phyloP scores from a whole-genome alignment of 129 eudicot species.

The Flaveria trinervia region DNA sequence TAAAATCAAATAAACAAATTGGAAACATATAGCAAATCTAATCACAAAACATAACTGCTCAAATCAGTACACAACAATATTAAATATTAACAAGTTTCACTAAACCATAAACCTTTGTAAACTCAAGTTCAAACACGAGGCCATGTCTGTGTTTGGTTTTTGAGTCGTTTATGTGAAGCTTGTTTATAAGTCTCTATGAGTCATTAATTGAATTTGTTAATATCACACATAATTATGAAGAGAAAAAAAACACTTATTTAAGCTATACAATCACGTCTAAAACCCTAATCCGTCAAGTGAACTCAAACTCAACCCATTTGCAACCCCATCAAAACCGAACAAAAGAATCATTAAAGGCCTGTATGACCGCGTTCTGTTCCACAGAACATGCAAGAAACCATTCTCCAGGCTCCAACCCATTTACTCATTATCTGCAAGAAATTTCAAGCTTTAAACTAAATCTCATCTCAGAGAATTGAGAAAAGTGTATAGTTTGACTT shows the following conservation, averaged over 20 bases:
- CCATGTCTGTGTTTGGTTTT: background rate
- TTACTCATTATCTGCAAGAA: conserved; percentile 19
- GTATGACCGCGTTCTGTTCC: background rate
- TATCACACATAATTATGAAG: background rate
- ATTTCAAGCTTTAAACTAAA: background rate
- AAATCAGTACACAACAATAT: no score
- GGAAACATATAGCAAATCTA: no score
- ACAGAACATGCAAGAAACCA: background rate
- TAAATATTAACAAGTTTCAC: no score
- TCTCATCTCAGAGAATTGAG: background rate
- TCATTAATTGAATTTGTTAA: background rate
- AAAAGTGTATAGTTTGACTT: conserved; percentile 13
- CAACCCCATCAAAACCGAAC: background rate
- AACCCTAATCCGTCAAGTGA: background rate
- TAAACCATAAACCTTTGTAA: background rate
- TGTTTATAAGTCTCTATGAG: background rate
- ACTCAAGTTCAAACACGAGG: background rate
- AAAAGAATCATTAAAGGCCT: background rate
- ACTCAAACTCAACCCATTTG: conserved; percentile 10
- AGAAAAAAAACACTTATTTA: background rate
- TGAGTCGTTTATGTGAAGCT: background rate
- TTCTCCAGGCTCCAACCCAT: background rate
- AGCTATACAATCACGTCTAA: background rate
- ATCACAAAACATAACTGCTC: no score
- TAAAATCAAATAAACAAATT: no score